phyloP scores from a whole-genome alignment of 805 yeast species.

The Candida sonorensis region DNA sequence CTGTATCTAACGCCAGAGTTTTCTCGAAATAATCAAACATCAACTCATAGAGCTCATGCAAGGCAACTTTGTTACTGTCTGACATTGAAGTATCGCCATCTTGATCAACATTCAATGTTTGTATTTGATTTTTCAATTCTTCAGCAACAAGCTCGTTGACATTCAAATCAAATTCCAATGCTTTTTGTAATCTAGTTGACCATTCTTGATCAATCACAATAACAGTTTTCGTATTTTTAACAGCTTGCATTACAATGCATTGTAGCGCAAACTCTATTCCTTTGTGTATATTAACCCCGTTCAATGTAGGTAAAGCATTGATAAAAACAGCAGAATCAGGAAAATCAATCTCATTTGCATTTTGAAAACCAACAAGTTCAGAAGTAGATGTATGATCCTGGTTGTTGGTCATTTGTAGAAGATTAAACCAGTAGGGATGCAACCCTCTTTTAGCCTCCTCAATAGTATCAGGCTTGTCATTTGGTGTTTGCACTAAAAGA shows the following conservation, averaged over 20 bases:
- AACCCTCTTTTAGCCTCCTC: slow-evolving; percentile 79
- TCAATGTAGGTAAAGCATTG: slow-evolving; percentile 21
- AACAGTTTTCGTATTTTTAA: slow-evolving; percentile 44
- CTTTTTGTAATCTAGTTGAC: slow-evolving; percentile 61
- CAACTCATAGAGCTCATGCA: slow-evolving; percentile 24
- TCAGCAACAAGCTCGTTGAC: slow-evolving; percentile 32
- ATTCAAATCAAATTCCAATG: slow-evolving; percentile 51
- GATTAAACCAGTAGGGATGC: slow-evolving; percentile 74
- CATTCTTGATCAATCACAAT: slow-evolving; percentile 68
- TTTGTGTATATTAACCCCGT: slow-evolving; percentile 17
- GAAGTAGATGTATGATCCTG: slow-evolving; percentile 34
- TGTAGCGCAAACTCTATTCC: slow-evolving; percentile 51
- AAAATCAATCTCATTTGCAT: slow-evolving; percentile 32
- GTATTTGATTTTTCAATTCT: slow-evolving; percentile 7
- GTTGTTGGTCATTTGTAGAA: slow-evolving; percentile 40
- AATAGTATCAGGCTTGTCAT: slow-evolving; percentile 61
- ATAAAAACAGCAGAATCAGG: slow-evolving; percentile 48
- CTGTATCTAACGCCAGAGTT: slow-evolving; percentile 5
- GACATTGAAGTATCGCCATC: slow-evolving; percentile 12
- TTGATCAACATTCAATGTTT: slow-evolving; percentile 3
- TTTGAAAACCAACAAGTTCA: slow-evolving; percentile 7
- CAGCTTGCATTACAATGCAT: slow-evolving; percentile 60
- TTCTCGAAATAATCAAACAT: slow-evolving; percentile 23
- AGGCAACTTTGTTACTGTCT: slow-evolving; percentile 4
- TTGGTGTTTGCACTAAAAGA: slow-evolving; percentile 46